Base-by-base conservation (phyloP, 495 filamentous ascomycete species). In the Podospora pseudoanserina region DNA sequence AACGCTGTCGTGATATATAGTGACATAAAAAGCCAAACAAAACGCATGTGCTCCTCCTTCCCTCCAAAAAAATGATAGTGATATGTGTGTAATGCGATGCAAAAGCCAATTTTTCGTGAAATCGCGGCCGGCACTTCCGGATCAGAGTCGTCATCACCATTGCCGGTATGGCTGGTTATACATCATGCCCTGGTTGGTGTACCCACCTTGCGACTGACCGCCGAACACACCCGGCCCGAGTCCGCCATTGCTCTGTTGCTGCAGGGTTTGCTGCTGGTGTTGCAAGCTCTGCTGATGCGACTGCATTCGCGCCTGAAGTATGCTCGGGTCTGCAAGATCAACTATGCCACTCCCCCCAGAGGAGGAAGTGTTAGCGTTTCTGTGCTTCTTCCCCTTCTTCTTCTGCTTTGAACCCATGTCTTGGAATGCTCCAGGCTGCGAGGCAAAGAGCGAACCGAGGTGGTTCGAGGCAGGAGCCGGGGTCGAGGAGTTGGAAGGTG, bases 281-380 rank as follows among this genome's bases (percentile, higher is more conserved):
- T 49, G 39, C 39, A 49, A 16, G 13, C 39, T 49, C 78, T 88
- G 93, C 86, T 87, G 85, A 77, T 88, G 87, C 79, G 95, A 93
- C 80, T 94, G 93, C 87, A 96, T 91, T 85, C 95, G 91, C 80
- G 92, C 92, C 85, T 97, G 95, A 86, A 99, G 89, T 86, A 98
- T 97, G 86, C 93, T 97, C 84, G 94, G 92, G 91, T 97, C 93
- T 86, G 91, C 91, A 93, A 96, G 91, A 94, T 97, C 92, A 86
- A 96, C 93, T 92, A 96, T 88, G 86, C 90, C 92, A 89, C 89
- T 88, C 85, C 92, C 92, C 87, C 92, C 92, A 87, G 92, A 94
- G 89, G 93, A 95, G 91, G 93, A 96, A 94, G 93, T 96, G 91
- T 96, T 96, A 95, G 93, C 93, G 90, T 97, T 92, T 90, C 92